Evolutionary conservation across 2,329 filamentous ascomycete species (phyloP), one percentile per base, ranked within the genome.

Genomic region (Fusarium nodosum): DNA sequence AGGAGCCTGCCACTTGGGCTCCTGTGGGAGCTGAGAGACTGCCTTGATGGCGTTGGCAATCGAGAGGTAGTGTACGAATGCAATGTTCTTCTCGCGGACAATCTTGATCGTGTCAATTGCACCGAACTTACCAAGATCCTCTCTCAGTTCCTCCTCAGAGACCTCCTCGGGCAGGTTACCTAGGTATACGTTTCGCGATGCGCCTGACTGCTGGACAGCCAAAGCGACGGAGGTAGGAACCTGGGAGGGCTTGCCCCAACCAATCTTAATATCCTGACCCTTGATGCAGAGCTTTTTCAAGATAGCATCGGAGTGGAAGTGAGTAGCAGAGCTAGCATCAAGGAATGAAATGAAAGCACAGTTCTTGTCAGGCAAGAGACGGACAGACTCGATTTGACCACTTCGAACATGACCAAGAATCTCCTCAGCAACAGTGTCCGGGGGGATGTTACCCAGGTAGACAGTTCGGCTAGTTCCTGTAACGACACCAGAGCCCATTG

Each of bases 311-410:
- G 96, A 99, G 85, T 99, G 96, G 84, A 99, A 99, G 80, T 99
- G 96, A 24, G 95, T 98, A 59, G 96, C 96, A 31, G 96, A 97
- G 83, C 94, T 97, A 75, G 94, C 94, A 77, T 99, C 96, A 71
- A 99, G 86, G 85, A 99, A 99, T 10, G 96, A 99, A 79, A 99
- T 98, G 86, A 99, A 99, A 61, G 96, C 96, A 78, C 96, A 99
- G 86, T 98, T 99, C 93, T 98, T 99, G 83, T 99, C 96, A 26
- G 95, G 93, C 57, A 99, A 86, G 71, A 99, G 87, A 74, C 96
- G 92, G 55, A 99, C 96, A n/a, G 96, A 98, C 84, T 99, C 96
- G 76, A 99, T 98, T 79, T 98, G 96, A 26, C 96, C 96, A 80
- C 96, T 98, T 69, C 96, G 90, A 64, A 99, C 96, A 77, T 99